Evolutionary conservation across 2,329 filamentous ascomycete species (phyloP).

Genomic region (Colletotrichum orbiculare): DNA sequence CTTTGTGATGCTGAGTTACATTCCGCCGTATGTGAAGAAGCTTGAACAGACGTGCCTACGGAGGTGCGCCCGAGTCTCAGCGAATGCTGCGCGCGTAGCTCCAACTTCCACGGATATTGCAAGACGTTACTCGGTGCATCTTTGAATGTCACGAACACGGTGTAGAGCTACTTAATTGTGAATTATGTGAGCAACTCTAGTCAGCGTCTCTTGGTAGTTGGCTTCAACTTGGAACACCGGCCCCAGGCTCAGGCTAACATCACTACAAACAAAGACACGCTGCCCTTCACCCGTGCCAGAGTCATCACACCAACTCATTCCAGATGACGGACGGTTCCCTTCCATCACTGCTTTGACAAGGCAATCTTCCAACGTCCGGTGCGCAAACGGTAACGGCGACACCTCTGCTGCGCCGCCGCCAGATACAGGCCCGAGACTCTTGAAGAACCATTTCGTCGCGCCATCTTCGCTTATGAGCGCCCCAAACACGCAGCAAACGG

Average conservation of each 20-base stretch:
- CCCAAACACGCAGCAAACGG: not conserved
- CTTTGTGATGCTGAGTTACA: not conserved
- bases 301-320: too few relatives aligned
- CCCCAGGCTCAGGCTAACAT: too few relatives aligned
- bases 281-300: too few relatives aligned
- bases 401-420: fast-evolving
- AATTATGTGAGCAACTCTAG: too few relatives aligned
- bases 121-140: not conserved
- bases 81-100: not conserved
- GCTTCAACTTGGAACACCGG: too few relatives aligned
- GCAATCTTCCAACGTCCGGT: not conserved
- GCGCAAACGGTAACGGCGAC: not conserved
- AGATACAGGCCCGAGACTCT: fast-evolving
- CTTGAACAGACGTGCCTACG: too few relatives aligned
- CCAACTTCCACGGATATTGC: not conserved
- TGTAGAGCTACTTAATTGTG: too few relatives aligned
- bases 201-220: too few relatives aligned
- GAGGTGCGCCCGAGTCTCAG: too few relatives aligned
- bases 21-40: not conserved
- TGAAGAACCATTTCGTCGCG: slow-evolving; percentile 6
- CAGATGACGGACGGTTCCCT: too few relatives aligned
- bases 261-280: too few relatives aligned
- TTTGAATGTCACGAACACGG: not conserved
- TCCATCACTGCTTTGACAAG: too few relatives aligned
- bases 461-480: not conserved